A percentile compares a stretch with the other conserved stretches of the same genome.
Evolutionary conservation across 495 filamentous ascomycete species (phyloP).

Genomic region (Aeminium ludgeri): DNA sequence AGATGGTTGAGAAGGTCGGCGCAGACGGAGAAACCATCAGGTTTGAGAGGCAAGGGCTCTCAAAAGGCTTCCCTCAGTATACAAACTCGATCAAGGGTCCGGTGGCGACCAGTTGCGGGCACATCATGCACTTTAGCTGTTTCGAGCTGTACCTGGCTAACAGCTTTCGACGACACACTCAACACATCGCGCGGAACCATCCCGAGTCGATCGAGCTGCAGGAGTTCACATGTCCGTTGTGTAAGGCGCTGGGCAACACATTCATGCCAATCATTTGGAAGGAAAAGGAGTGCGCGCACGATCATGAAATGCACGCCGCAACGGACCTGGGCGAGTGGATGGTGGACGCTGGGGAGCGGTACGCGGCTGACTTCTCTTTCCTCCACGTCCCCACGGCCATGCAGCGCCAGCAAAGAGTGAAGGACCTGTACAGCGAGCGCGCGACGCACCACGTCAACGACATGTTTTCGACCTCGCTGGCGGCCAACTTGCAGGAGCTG

Average conservation of each 20-base stretch:
- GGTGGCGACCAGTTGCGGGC: slow-evolving; percentile 80
- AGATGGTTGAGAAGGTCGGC: slow-evolving; percentile 55
- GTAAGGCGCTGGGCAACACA: slow-evolving; percentile 89
- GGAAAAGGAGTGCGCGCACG: slow-evolving; percentile 44
- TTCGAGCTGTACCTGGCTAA: slow-evolving; percentile 81
- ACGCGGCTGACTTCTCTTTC: slow-evolving; percentile 1
- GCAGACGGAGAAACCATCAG: slow-evolving; percentile 50
- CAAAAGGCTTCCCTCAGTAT: slow-evolving; percentile 63
- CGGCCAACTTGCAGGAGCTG: slow-evolving; percentile 6
- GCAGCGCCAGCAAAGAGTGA: slow-evolving; percentile 1
- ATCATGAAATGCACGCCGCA: slow-evolving; percentile 13
- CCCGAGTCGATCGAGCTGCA: slow-evolving; percentile 59
- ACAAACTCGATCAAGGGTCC: slow-evolving; percentile 52
- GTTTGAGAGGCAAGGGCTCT: slow-evolving; percentile 63
- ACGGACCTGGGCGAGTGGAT: slow-evolving; percentile 10
- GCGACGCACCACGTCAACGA: slow-evolving; percentile 6
- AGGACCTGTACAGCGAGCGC: slow-evolving; percentile 7
- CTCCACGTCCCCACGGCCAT: neutral
- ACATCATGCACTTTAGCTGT: slow-evolving; percentile 96
- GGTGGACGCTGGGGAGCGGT: neutral
- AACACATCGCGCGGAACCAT: slow-evolving; percentile 84
- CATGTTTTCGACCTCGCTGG: slow-evolving; percentile 9
- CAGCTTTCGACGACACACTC: slow-evolving; percentile 62
- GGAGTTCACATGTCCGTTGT: slow-evolving; percentile 95
- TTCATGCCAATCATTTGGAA: slow-evolving; percentile 96